A percentile compares a stretch with the other conserved stretches of the same genome.
phyloP scores from a whole-genome alignment of 1,284 basidiomycete species.

The Cryptococcus amylolentus region DNA sequence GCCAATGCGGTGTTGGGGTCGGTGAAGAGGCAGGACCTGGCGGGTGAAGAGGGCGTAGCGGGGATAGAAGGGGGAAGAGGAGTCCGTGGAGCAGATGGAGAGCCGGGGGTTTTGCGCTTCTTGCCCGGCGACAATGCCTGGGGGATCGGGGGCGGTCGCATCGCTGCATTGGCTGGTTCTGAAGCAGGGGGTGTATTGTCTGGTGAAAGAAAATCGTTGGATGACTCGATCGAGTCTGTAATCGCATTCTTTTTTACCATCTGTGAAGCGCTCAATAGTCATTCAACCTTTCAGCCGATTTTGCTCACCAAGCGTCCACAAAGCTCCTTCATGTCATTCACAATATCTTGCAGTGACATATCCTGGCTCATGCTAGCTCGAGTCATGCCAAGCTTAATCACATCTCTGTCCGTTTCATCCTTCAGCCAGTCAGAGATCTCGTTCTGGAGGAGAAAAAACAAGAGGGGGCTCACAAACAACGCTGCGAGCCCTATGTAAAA shows the following conservation, averaged over 20 bases:
- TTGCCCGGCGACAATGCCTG: neutral
- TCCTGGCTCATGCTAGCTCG: constrained; percentile 5
- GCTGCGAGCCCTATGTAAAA: constrained; percentile 9
- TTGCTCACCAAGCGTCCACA: constrained; percentile 7
- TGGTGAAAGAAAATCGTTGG: too few species aligned
- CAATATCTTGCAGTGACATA: neutral
- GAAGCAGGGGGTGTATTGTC: too few species aligned
- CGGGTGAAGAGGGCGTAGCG: neutral
- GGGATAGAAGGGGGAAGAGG: neutral
- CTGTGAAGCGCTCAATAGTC: too few species aligned
- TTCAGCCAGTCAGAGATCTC: neutral
- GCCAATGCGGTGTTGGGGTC: neutral
- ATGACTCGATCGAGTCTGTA: too few species aligned
- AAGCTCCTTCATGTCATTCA: constrained; percentile 10
- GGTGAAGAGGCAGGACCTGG: neutral
- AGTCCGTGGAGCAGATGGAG: neutral
- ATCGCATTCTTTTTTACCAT: too few species aligned
- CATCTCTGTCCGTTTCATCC: constrained; percentile 9
- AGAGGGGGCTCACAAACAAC: constrained; percentile 8
- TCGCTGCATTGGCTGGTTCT: too few species aligned
- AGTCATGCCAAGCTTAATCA: constrained; percentile 8
- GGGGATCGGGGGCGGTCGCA: too few species aligned
- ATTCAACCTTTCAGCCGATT: neutral
- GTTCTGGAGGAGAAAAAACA: too few species aligned
- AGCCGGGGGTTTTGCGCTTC: constrained; percentile 2